Percentiles rank a stretch among this genome's conserved stretches.
These are phyloP conservation scores for Tilletia horrida DNA, from an alignment of 1,284 basidiomycete genomes.

Conservation along the genomic window DNA sequence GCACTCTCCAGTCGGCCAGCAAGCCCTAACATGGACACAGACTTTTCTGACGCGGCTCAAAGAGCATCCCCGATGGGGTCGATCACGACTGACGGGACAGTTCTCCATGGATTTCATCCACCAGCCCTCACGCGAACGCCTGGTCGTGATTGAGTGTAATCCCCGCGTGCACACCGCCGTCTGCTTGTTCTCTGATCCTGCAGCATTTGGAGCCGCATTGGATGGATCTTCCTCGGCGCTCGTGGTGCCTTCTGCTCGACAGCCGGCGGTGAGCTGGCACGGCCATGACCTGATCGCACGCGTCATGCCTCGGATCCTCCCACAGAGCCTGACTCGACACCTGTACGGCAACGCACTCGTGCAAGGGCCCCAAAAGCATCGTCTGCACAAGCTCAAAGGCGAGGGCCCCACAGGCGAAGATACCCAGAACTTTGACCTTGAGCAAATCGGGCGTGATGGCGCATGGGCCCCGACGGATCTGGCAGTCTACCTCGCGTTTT, in stretches of 20 bases:
- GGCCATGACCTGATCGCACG: slow-evolving; percentile 56
- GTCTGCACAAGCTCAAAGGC: too few relatives aligned
- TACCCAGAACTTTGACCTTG: slow-evolving; percentile 32
- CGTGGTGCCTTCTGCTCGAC: slow-evolving; percentile 29
- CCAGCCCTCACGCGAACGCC: slow-evolving; percentile 41
- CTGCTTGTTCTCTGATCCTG: slow-evolving; percentile 52
- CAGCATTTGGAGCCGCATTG: slow-evolving; percentile 25
- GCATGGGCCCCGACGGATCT: slow-evolving; percentile 36
- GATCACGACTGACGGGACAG: slow-evolving; percentile 53
- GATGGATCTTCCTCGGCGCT: slow-evolving; percentile 11
- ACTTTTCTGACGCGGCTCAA: slow-evolving; percentile 51
- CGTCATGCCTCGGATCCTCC: slow-evolving; percentile 46
- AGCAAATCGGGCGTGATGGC: slow-evolving; percentile 23
- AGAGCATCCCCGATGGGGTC: slow-evolving; percentile 36
- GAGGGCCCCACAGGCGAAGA: too few relatives aligned
- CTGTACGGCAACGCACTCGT: background rate
- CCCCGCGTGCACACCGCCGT: slow-evolving; percentile 58
- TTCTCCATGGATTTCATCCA: slow-evolving; percentile 59
- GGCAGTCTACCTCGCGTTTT: slow-evolving; percentile 36
- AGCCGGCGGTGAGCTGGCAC: slow-evolving; percentile 52
- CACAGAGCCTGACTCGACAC: background rate
- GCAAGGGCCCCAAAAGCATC: too few relatives aligned
- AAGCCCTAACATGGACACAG: slow-evolving; percentile 55
- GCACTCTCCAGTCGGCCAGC: slow-evolving; percentile 45
- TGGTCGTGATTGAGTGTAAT: slow-evolving; percentile 59